Evolutionary conservation across 768 basidiomycete species (phyloP), one percentile per base, ranked within the genome.

Genomic region (Roridomyces roridus): DNA sequence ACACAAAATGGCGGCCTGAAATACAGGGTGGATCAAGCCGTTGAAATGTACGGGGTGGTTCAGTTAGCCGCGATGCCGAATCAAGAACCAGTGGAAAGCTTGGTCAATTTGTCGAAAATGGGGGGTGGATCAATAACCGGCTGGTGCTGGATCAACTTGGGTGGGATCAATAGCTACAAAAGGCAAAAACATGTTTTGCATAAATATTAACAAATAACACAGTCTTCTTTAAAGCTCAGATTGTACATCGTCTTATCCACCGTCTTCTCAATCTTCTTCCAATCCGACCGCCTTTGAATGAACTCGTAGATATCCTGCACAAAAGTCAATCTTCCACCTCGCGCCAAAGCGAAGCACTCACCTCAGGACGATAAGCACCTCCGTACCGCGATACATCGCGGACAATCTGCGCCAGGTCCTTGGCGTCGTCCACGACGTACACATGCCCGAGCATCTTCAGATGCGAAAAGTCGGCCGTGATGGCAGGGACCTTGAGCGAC

Each of bases 401-500:
- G 14, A 98, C 96, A 63, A 98, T 96, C 74, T 94, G 91, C 28
- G 96, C 96, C 14, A 99, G 80, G 69, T 98, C 96, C 66, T 95
- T 96, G 0, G 97, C 96, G 61, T 96, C 95, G 62, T 91, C 90
- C 12, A 96, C 94, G 43, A 98, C 92, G 70, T 88, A 98, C 2
- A 98, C 94, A 65, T 98, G 94, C 2, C 96, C 96, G 12, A 97
- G 79, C 95, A 98, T 97, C 74, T 97, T 98, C 51, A 99, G 81
- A 65, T 94, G 89, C 15, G 95, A 86, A 63, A 98, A 99, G 60
- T 98, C 96, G 0, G 88, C 83, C 2, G 88, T 87, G 21, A 99
- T 87, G n/a, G 82, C 79, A 7, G 90, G 85, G 1, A 93, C 92
- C 75, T 91, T 95, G 41, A 99, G 82, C 2, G 92, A 90, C 0